phyloP scores from a whole-genome alignment of 805 yeast species.

The Candida hungchunana region DNA sequence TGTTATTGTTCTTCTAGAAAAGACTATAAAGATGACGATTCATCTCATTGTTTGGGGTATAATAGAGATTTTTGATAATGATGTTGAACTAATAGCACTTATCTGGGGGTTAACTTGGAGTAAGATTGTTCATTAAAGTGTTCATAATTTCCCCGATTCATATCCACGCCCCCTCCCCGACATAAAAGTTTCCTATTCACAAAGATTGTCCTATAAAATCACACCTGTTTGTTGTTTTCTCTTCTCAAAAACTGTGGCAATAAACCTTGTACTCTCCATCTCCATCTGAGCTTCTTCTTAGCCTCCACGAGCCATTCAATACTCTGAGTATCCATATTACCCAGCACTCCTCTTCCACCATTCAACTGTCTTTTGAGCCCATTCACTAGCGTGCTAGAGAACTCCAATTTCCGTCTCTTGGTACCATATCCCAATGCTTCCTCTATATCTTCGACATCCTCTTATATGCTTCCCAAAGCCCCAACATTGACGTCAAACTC shows the following conservation, averaged over 20 bases:
- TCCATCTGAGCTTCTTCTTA: conserved; percentile 41
- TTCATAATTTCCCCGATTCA: no score
- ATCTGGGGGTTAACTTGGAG: no score
- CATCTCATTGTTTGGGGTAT: no score
- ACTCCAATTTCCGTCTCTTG: conserved; percentile 17
- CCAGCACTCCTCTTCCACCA: background rate
- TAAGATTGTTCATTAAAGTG: no score
- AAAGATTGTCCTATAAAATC: no score
- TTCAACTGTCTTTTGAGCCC: conserved; percentile 30
- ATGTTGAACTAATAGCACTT: no score
- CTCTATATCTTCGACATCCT: conserved; percentile 22
- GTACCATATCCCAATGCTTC: conserved; percentile 14
- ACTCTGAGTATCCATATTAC: conserved; percentile 18
- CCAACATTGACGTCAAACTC: conserved; percentile 32
- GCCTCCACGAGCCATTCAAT: conserved; percentile 34
- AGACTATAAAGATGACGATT: no score
- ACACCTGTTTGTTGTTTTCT: no score
- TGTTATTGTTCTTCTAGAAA: no score
- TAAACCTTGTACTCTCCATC: conserved; percentile 47
- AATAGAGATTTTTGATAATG: no score
- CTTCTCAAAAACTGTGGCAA: conserved; percentile 32
- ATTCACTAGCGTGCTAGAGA: conserved; percentile 30
- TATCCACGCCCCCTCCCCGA: no score
- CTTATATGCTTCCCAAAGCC: conserved; percentile 13
- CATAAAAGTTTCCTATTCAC: no score